Evolutionary conservation across 1,284 basidiomycete genomes (phyloP).

Genomic region (Filobasidium uniguttulatum): DNA sequence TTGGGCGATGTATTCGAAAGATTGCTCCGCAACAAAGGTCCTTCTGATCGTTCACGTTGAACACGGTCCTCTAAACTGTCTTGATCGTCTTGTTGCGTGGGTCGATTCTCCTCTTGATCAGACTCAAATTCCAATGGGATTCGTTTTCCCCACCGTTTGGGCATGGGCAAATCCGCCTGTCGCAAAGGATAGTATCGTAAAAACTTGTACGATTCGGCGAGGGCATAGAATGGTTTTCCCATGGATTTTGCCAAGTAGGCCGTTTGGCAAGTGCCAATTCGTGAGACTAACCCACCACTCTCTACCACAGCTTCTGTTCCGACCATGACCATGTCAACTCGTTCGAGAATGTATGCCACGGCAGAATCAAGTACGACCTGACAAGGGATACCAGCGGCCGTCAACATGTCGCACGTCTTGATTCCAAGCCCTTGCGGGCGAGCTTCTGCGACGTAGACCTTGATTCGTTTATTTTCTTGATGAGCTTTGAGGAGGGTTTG

Average conservation of each 20-base stretch:
- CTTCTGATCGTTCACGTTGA: constrained; percentile 13
- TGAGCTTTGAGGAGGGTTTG: constrained; percentile 80
- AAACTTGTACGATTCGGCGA: constrained; percentile 98
- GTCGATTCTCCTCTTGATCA: constrained; percentile 11
- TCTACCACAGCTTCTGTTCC: constrained; percentile 97
- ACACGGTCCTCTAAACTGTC: constrained; percentile 2
- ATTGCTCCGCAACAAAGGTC: no score
- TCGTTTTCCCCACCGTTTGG: constrained; percentile 8
- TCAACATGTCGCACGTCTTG: constrained; percentile 72
- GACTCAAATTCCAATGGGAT: constrained; percentile 15
- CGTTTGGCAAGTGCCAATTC: constrained; percentile 88
- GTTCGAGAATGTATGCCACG: constrained; percentile 92
- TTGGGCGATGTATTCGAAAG: no score
- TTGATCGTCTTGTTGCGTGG: constrained; percentile 11
- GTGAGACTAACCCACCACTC: constrained; percentile 47
- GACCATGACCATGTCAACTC: constrained; percentile 85
- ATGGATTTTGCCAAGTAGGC: constrained; percentile 88
- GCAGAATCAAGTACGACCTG: constrained; percentile 91
- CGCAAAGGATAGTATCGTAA: constrained; percentile 90
- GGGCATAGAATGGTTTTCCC: constrained; percentile 91
- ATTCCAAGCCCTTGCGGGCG: constrained; percentile 73
- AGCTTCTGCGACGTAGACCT: constrained; percentile 94
- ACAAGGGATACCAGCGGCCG: constrained; percentile 77
- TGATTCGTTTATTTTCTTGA: constrained; percentile 72
- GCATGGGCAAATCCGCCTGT: constrained; percentile 80